A percentile compares a stretch with the other conserved stretches of the same genome.
Evolutionary conservation across 1,284 basidiomycete genomes (phyloP).

Genomic region (Cutaneotrichosporon sp.): DNA sequence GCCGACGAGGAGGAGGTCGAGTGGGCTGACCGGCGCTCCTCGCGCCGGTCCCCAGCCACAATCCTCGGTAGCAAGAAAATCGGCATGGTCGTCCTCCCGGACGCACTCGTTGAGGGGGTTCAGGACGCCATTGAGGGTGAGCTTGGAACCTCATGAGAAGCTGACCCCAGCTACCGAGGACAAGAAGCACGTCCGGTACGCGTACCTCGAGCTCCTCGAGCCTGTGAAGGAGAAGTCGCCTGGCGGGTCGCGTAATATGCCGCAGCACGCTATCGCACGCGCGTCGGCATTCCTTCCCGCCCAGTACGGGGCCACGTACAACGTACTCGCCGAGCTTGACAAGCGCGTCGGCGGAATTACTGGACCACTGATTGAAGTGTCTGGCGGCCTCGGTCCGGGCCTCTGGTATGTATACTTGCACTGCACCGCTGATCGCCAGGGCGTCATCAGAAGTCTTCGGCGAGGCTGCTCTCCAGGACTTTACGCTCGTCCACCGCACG

Average conservation of each 20-base stretch:
- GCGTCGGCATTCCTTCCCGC: constrained; percentile 55
- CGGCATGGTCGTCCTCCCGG: constrained; percentile 67
- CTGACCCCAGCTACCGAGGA: constrained; percentile 22
- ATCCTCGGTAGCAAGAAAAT: constrained; percentile 69
- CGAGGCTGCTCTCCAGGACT: constrained; percentile 31
- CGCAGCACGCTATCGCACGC: constrained; percentile 47
- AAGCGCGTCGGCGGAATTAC: constrained; percentile 41
- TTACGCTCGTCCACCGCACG: constrained; percentile 40
- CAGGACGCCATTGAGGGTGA: constrained; percentile 46
- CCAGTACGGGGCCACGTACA: constrained; percentile 53
- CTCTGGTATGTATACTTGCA: constrained; percentile 47
- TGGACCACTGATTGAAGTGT: constrained; percentile 50
- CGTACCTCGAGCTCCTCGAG: constrained; percentile 31
- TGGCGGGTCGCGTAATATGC: constrained; percentile 21
- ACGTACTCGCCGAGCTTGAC: constrained; percentile 52
- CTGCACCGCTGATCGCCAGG: constrained; percentile 22
- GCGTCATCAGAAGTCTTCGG: constrained; percentile 35
- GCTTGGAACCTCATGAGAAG: constrained; percentile 13
- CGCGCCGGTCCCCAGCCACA: constrained; percentile 76
- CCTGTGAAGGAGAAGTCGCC: constrained; percentile 17
- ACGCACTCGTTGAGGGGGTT: constrained; percentile 58
- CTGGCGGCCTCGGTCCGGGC: constrained; percentile 52
- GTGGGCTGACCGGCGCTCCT: constrained; percentile 15
- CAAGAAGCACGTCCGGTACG: constrained; percentile 30
- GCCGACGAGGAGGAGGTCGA: neutral